These are phyloP conservation scores for Ochromonadaceae sp. DNA, from an alignment of 352 stramenopile species.

Conservation along the genomic window DNA sequence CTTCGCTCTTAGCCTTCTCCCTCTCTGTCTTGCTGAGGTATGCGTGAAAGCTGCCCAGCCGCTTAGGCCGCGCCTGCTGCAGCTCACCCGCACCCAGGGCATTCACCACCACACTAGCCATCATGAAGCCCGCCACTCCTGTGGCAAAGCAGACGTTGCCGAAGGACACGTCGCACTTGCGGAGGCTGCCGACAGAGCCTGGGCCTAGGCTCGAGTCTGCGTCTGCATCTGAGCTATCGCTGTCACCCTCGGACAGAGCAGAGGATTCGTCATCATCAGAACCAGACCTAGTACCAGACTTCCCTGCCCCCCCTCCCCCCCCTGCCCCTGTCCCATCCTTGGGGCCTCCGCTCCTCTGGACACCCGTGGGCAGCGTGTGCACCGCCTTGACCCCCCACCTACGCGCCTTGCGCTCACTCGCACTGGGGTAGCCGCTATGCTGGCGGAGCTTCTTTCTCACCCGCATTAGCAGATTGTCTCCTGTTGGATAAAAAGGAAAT, in stretches of 20 bases:
- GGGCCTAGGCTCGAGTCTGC: not conserved
- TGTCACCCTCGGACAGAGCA: conserved; percentile 26
- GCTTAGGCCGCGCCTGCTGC: no score
- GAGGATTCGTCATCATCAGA: conserved; percentile 7
- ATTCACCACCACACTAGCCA: conserved; percentile 4
- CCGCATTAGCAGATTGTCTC: conserved; percentile 15
- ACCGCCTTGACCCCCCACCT: conserved; percentile 41
- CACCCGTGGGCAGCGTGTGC: conserved; percentile 37
- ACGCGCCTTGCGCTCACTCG: conserved; percentile 11
- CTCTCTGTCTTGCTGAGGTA: no score
- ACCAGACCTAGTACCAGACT: not conserved
- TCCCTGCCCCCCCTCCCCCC: no score
- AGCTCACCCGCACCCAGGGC: not conserved
- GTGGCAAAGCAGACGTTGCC: conserved; percentile 46
- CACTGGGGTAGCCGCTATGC: conserved; percentile 36
- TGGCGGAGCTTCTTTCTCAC: conserved; percentile 41
- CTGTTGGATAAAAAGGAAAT: no score
- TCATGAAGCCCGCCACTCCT: conserved; percentile 41
- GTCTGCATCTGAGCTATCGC: no score
- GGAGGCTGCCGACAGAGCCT: conserved; percentile 11
- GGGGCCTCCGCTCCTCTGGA: no score
- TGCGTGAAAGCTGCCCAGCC: no score
- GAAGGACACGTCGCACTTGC: conserved; percentile 37
- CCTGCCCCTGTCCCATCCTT: no score
- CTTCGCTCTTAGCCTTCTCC: no score